Base-by-base conservation (phyloP, 2,329 filamentous ascomycete genomes). In the Pleomassaria siparia region DNA sequence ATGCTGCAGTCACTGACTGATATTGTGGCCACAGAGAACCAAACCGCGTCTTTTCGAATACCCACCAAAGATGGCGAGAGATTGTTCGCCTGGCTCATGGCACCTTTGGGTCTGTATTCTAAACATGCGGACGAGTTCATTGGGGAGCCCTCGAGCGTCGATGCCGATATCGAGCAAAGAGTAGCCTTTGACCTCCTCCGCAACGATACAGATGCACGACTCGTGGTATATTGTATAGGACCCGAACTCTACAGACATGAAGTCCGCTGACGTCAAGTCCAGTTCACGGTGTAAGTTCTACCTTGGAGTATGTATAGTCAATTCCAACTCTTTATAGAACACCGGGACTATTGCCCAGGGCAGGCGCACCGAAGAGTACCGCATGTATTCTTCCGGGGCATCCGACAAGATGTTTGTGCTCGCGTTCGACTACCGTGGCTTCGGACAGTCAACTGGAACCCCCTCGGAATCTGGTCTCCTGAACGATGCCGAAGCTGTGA, bases 341-440 rank as follows among this genome's bases (percentile, higher is more conserved):
- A 58, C 60, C 62, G 88, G 76, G 91, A 96, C 72, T 56, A 72
- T 97, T 26, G 90, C 87, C 9, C 89, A 95, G 67, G 84, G 83
- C 46, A 81, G 86, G 64, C 84, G 92, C 13, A 87, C 90, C 1
- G 79, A 85, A 36, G 87, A 85, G 49, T 95, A 95, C 66, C 88
- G 91, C 52, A 79, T 84, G 22, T 76, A 95, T 40, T 83, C 90
- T 2, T 82, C 88, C 43, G 83, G 84, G 4, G 66, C 76, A 0
- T 69, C 64, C 13, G 66, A 67, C 13, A 78, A 81, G 47, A 81
- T 91, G 46, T 70, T 67, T 62, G 82, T 96, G 20, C 76, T 96
- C 12, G 81, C 89, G n/a, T 84, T 96, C 55, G 91, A 96, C 74
- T 96, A 96, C 68, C 87, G 91, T 24, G 91, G 91, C 1, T 97